Base-by-base conservation (phyloP, 345 rosid genomes). In the Lumnitzera littorea region DNA sequence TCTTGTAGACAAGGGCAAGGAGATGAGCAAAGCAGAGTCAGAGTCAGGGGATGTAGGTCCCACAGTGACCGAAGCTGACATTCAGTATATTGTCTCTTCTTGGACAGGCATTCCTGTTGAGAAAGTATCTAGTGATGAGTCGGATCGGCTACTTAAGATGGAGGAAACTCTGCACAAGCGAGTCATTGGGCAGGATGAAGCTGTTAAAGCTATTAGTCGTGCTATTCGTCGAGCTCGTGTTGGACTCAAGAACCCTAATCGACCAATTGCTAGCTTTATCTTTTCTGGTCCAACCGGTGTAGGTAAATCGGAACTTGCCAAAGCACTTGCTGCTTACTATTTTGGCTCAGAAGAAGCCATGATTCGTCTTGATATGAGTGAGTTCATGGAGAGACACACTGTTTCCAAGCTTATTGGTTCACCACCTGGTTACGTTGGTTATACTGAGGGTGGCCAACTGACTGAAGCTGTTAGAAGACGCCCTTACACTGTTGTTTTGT, bases 241-340 rank as follows among this genome's bases (percentile, higher is more conserved):
- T 76, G 99, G 99, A 61, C 95, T 94, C 16, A 91, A 91, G 79
- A 91, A 88, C 57, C 99, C 99, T 1, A 91, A 86, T 52, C 79
- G 96, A 15, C 99, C 99, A 0, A 94, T 94, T 9, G 97, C 99
- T 12, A 94, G 97, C 77, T 91, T 94, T 84, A 91, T 94, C 73
- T 94, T 94, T 78, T 91, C 99, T 64, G 99, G 99, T 54, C 99
- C 99, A 47, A 94, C 99, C 29, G 99, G 99, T 76, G 99, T 94
- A 2, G 99, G 99, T 50, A 94, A 94, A 77, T 91, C 99, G 15
- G 99, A 94, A 67, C 85, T 94, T 55, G 99, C 99, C 3, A 94
- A 91, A 69, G 86, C 97, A 48, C 80, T 94, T 16, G 97, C 99
- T 62, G 86, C 97, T 64, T 91, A 86, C 78, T 91, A 91, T 72